Conservation (phyloP, 1,284 basidiomycete species). For the Psilocybe mexicana region DNA sequence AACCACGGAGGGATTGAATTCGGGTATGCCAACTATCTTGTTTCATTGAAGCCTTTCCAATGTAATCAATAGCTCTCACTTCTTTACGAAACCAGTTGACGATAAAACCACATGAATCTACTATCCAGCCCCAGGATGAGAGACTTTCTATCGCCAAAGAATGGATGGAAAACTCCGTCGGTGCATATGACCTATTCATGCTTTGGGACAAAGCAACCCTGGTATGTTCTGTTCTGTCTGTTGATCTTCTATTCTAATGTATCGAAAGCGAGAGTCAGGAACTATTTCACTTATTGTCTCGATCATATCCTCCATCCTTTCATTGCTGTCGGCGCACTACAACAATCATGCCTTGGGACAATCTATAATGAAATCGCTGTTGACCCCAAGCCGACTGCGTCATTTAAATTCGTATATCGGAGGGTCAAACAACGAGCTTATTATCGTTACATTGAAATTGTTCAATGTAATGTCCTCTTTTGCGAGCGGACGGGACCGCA, state of each 20-base stretch:
- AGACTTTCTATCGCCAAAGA: slow-evolving; percentile 56
- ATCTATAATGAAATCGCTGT: slow-evolving; percentile 57
- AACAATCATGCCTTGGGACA: slow-evolving; percentile 60
- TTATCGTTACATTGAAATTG: slow-evolving; percentile 64
- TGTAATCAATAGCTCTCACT: slow-evolving; percentile 39
- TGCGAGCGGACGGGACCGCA: slow-evolving; percentile 63
- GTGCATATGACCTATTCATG: slow-evolving; percentile 60
- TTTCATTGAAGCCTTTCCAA: slow-evolving; percentile 5
- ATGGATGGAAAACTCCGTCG: slow-evolving; percentile 60
- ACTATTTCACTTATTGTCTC: slow-evolving; percentile 49
- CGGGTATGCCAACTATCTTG: slow-evolving; percentile 8
- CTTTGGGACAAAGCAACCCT: slow-evolving; percentile 56
- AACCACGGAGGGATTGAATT: slow-evolving; percentile 13
- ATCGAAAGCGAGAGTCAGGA: slow-evolving; percentile 44
- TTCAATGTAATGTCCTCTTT: slow-evolving; percentile 61
- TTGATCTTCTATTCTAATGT: not conserved
- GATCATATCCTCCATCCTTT: slow-evolving; percentile 55
- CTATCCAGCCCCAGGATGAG: slow-evolving; percentile 53
- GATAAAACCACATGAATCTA: slow-evolving; percentile 42
- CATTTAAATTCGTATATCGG: slow-evolving; percentile 60
- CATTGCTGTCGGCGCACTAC: slow-evolving; percentile 63
- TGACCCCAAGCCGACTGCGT: slow-evolving; percentile 54
- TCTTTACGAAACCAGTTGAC: slow-evolving; percentile 57
- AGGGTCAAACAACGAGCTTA: slow-evolving; percentile 60
- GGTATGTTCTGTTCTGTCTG: slow-evolving; percentile 34